These are phyloP conservation scores for Solidago caesia DNA, from an alignment of 129 eudicot genomes.

Conservation along the genomic window DNA sequence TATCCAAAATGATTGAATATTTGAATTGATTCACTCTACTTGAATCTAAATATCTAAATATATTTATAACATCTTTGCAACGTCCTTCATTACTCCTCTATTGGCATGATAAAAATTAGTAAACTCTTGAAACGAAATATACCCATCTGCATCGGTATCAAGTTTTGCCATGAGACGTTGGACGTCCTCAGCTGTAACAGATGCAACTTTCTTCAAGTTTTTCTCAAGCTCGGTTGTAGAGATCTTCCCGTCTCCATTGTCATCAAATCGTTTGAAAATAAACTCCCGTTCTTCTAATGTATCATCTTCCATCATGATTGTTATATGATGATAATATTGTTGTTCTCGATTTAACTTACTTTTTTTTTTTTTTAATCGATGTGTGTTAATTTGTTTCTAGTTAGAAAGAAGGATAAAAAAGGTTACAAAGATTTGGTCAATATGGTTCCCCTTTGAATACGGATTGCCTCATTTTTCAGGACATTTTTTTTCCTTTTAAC, in stretches of 20 bases:
- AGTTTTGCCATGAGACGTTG: conserved; percentile 67
- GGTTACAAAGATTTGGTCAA: too few species aligned
- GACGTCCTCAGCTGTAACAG: conserved; percentile 56
- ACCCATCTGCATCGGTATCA: conserved; percentile 75
- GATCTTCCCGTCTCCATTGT: conserved; percentile 76
- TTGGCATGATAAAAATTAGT: conserved; percentile 61
- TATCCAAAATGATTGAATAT: too few species aligned
- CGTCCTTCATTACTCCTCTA: conserved; percentile 69
- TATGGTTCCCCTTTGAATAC: too few species aligned
- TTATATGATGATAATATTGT: too few species aligned
- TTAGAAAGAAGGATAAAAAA: too few species aligned
- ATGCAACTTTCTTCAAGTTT: conserved; percentile 61
- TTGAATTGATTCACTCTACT: too few species aligned
- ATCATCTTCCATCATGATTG: conserved; percentile 48
- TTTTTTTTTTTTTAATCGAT: too few species aligned
- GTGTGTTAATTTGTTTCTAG: too few species aligned
- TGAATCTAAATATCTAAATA: neutral
- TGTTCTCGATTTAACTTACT: too few species aligned
- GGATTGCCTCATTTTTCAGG: too few species aligned
- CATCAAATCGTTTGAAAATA: conserved; percentile 76
- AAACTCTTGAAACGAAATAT: conserved; percentile 71
- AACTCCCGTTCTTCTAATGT: conserved; percentile 57
- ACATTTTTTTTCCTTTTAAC: too few species aligned
- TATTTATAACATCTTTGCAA: conserved; percentile 69
- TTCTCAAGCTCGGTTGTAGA: conserved; percentile 83